These are phyloP conservation scores for Pyrenophora teres DNA, from an alignment of 2,329 filamentous ascomycete species.

Conservation along the genomic window DNA sequence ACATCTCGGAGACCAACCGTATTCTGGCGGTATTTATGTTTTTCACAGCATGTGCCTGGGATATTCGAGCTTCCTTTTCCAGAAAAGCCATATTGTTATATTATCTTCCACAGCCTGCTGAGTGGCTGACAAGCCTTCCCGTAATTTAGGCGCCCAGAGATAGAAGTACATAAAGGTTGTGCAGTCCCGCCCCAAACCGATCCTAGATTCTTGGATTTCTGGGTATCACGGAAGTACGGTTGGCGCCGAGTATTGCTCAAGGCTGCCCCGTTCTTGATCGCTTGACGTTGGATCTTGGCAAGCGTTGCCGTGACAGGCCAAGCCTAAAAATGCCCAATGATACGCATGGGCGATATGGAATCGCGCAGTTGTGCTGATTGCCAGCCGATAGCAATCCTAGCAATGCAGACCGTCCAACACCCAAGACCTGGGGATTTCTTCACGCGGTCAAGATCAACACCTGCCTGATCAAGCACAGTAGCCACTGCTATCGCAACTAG, in stretches of 20 bases:
- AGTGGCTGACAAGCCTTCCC: conserved; percentile 12
- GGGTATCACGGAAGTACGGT: conserved; percentile 7
- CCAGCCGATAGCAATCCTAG: conserved; percentile 2
- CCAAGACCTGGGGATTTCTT: conserved; percentile 3
- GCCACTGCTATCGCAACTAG: neutral
- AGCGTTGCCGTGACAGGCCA: conserved; percentile 10
- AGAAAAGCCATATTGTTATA: conserved; percentile 12
- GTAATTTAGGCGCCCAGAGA: conserved; percentile 11
- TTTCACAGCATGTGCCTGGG: neutral
- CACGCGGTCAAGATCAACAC: conserved; percentile 10
- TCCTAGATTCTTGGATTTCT: conserved; percentile 1
- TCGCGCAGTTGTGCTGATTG: neutral
- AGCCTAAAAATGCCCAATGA: conserved; percentile 3
- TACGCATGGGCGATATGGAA: neutral
- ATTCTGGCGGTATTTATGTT: conserved; percentile 7
- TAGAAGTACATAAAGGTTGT: conserved; percentile 3
- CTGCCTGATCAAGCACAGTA: conserved; percentile 23
- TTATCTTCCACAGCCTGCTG: conserved; percentile 6
- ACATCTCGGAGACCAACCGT: neutral
- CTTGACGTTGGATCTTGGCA: conserved; percentile 7
- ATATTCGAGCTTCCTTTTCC: conserved; percentile 24
- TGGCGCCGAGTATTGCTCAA: conserved; percentile 26
- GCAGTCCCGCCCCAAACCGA: conserved; percentile 1
- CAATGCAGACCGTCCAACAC: neutral
- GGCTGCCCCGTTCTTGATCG: conserved; percentile 2